Evolutionary conservation across 2,329 filamentous ascomycete species (phyloP).

Genomic region (Sporothrix mexicana): DNA sequence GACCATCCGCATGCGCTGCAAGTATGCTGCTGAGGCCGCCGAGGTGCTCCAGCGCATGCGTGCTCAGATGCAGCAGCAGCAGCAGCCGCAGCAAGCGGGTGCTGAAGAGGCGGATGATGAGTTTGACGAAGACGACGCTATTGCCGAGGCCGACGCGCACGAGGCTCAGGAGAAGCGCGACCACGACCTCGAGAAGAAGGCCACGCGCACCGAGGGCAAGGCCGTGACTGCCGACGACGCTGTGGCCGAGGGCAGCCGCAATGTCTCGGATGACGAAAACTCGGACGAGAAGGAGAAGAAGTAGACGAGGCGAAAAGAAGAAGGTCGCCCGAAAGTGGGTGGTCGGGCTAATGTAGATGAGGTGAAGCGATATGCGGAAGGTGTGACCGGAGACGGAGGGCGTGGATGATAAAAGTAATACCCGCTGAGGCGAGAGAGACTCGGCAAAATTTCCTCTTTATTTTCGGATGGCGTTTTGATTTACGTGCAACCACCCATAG

Average conservation of each 20-base stretch:
- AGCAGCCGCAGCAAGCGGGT: constrained; percentile 38
- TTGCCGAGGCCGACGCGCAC: constrained; percentile 29
- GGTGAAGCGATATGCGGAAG: neutral
- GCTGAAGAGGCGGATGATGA: constrained; percentile 39
- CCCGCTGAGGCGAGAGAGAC: constrained; percentile 14
- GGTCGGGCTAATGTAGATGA: neutral
- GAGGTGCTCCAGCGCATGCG: constrained; percentile 59
- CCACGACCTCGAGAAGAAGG: constrained; percentile 26
- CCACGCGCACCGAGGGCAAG: constrained; percentile 24
- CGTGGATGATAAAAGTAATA: constrained; percentile 1
- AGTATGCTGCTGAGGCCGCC: constrained; percentile 71
- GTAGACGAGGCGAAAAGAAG: neutral
- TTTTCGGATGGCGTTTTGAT: constrained; percentile 10
- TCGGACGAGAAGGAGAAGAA: constrained; percentile 1
- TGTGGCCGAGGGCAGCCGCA: neutral
- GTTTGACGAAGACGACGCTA: constrained; percentile 33
- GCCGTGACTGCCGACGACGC: neutral
- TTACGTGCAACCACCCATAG: neutral
- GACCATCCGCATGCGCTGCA: constrained; percentile 68
- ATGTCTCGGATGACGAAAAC: constrained; percentile 26
- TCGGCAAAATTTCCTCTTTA: neutral
- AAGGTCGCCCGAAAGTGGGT: neutral
- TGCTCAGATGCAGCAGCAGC: constrained; percentile 41
- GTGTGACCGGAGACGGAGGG: neutral
- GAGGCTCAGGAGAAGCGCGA: constrained; percentile 21